These are phyloP conservation scores for Dalbergia cochinchinensis DNA, from an alignment of 306 rosid genomes.

Conservation along the genomic window DNA sequence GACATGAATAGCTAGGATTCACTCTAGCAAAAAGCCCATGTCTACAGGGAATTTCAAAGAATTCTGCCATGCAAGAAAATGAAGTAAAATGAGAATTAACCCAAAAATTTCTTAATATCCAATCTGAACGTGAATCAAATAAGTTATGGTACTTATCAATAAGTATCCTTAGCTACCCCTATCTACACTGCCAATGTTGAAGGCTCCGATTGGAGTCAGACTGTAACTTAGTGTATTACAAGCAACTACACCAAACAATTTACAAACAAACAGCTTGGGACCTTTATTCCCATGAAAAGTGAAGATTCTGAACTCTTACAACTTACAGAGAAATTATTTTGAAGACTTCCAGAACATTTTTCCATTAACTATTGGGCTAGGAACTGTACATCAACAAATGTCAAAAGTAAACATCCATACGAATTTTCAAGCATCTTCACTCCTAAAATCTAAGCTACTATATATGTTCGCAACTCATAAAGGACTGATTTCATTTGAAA, in stretches of 20 bases:
- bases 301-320: not conserved
- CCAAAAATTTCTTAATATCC: not conserved
- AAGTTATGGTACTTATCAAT: not conserved
- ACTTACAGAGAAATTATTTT: not conserved
- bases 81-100: constrained; percentile 10
- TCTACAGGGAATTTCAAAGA: constrained; percentile 3
- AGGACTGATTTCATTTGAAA: too few species aligned
- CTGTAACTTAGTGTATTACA: not conserved
- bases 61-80: constrained; percentile 22
- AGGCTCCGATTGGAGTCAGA: not conserved
- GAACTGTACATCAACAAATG: not conserved
- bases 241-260: not conserved
- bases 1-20: constrained; percentile 15
- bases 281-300: not conserved
- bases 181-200: not conserved
- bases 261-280: not conserved
- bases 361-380: not conserved
- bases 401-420: not conserved
- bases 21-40: not conserved
- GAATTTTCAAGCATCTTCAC: not conserved
- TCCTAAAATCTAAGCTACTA: too few species aligned
- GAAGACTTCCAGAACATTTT: not conserved
- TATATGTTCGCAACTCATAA: too few species aligned
- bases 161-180: constrained; percentile 26
- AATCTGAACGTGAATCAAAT: not conserved